Conservation (phyloP, 2,329 filamentous ascomycete genomes). For the Sclerotinia glacialis region DNA sequence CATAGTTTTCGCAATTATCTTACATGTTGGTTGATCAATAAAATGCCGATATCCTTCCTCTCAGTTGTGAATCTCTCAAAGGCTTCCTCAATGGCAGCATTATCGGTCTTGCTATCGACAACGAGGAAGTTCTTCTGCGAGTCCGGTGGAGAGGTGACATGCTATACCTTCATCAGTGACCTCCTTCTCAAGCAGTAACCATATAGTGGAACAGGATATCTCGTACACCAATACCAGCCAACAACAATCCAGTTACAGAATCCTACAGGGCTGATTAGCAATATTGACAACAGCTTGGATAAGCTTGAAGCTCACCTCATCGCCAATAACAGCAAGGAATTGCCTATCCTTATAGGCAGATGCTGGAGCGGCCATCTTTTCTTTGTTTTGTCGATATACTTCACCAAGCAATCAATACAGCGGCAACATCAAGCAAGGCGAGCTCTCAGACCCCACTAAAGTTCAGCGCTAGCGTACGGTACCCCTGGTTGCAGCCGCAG, state of each 20-base stretch:
- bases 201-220: constrained; percentile 25
- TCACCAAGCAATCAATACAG: constrained; percentile 14
- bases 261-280: constrained; percentile 57
- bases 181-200: neutral
- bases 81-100: constrained; percentile 77
- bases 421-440: constrained; percentile 20
- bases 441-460: constrained; percentile 21
- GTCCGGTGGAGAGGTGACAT: constrained; percentile 85
- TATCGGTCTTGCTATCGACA: constrained; percentile 92
- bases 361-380: constrained; percentile 55
- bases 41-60: constrained; percentile 93
- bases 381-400: constrained; percentile 20
- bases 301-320: constrained; percentile 63
- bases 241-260: constrained; percentile 90
- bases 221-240: constrained; percentile 89
- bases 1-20: constrained; percentile 31
- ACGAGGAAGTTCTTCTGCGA: constrained; percentile 97
- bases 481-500: constrained; percentile 22
- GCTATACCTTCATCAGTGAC: constrained; percentile 51
- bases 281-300: neutral
- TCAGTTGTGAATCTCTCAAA: constrained; percentile 87
- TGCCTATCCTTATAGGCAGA: constrained; percentile 77
- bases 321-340: constrained; percentile 95
- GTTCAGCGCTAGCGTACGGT: constrained; percentile 4
- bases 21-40: constrained; percentile 98